Percentiles rank a stretch among this genome's conserved stretches.
Conservation (phyloP, 2,329 filamentous ascomycete genomes). For the Ceratocystiopsis minuta region DNA sequence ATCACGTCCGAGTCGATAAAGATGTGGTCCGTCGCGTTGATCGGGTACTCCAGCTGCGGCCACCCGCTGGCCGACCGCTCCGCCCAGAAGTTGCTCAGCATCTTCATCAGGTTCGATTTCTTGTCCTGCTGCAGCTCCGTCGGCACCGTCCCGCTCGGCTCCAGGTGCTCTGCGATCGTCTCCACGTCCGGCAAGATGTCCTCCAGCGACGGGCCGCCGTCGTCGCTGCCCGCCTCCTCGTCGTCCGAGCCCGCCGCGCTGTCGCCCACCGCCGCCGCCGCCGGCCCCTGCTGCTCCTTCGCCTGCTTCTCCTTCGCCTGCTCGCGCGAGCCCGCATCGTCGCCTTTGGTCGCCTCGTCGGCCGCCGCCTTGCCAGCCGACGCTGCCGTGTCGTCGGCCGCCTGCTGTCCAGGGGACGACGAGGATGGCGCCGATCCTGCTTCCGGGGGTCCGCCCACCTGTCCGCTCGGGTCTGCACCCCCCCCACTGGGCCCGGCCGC, state of each 20-base stretch:
- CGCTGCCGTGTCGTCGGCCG: background rate
- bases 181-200: conserved; percentile 47
- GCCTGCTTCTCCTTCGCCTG: background rate
- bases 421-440: no score
- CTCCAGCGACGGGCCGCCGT: conserved; percentile 49
- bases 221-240: conserved; percentile 24
- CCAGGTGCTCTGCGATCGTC: conserved; percentile 44
- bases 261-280: conserved; percentile 18
- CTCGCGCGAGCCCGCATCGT: background rate
- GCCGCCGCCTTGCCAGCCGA: background rate
- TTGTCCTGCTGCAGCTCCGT: conserved; percentile 80
- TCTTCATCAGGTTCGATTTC: conserved; percentile 83
- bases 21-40: conserved; percentile 76
- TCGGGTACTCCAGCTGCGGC: conserved; percentile 80
- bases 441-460: background rate
- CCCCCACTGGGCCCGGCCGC: background rate
- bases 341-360: background rate
- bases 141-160: conserved; percentile 39
- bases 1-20: conserved; percentile 96
- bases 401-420: no score
- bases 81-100: conserved; percentile 95
- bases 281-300: conserved; percentile 2
- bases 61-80: conserved; percentile 92
- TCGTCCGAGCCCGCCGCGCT: conserved; percentile 49
- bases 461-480: background rate